Evolutionary conservation across 495 filamentous ascomycete species (phyloP), one percentile per base, ranked within the genome.

Genomic region (Xylaria scruposa): DNA sequence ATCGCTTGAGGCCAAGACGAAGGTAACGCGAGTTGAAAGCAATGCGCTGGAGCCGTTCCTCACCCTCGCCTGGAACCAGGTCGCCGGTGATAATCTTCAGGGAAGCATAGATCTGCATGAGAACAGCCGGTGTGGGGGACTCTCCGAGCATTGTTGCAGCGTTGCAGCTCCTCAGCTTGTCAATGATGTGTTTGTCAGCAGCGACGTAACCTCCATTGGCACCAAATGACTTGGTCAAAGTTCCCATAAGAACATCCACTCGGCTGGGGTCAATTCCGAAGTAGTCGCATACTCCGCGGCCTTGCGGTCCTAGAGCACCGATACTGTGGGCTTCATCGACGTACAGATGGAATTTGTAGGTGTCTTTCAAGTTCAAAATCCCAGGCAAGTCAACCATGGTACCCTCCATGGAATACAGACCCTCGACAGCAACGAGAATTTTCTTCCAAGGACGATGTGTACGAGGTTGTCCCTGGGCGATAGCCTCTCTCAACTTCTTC

Each of bases 11-110:
- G 40, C 96, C 96, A 67, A 99, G 90, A 73, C 96, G 94, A 29
- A 99, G 93, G 80, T 99, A 99, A 36, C 96, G 92, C 24, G 95
- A 97, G 85, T 99, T 99, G 90, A 98, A 99, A 68, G 96, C 95
- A 74, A 99, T 91, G 71, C 96, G 92, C 82, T 98, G 94, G 53
- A 99, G 86, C 64, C 96, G 92, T 83, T 99, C 96, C 78, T 98
- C 94, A 66, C 96, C 96, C 82, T 99, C 95, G 0, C 94, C 95
- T 58, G 94, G 94, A 33, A 87, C 85, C 38, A 97, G 79, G 51
- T 98, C 97, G 53, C 96, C 96, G 49, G 85, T 89, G 79, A 99
- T 99, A 66, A 98, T 90, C 66, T 90, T 89, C 42, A 99, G 88
- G 15, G 95, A 90, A 12, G 90, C 89, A 38, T 91, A 84, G 77